These are phyloP conservation scores for Moesziomyces sp. DNA, from an alignment of 1,284 basidiomycete genomes.

Conservation along the genomic window DNA sequence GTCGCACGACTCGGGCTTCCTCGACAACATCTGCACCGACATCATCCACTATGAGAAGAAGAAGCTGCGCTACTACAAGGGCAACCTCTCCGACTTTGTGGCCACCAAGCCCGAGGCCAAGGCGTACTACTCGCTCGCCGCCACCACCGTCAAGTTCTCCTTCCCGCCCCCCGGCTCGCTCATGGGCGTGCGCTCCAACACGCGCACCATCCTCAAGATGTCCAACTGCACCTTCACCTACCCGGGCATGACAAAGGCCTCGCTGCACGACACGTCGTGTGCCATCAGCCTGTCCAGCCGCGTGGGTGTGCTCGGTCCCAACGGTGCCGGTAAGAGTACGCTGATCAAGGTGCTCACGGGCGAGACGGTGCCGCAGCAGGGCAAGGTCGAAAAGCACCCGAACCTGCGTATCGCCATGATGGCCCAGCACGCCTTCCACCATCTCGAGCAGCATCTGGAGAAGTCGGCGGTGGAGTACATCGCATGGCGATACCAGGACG, in stretches of 20 bases:
- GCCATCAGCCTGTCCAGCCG: slow-evolving; percentile 82
- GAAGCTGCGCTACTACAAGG: slow-evolving; percentile 94
- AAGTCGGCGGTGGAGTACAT: slow-evolving; percentile 67
- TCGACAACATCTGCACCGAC: slow-evolving; percentile 96
- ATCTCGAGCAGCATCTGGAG: slow-evolving; percentile 67
- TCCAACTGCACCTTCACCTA: slow-evolving; percentile 93
- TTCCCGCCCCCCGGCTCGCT: slow-evolving; percentile 96
- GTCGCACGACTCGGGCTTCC: slow-evolving; percentile 97
- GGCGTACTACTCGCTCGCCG: slow-evolving; percentile 96
- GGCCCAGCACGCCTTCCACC: slow-evolving; percentile 79
- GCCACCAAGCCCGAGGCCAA: slow-evolving; percentile 91
- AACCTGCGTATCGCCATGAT: slow-evolving; percentile 95
- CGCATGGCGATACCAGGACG: slow-evolving; percentile 99
- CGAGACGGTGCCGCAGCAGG: slow-evolving; percentile 91
- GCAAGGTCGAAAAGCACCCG: slow-evolving; percentile 94
- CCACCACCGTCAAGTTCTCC: slow-evolving; percentile 92
- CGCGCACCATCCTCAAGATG: slow-evolving; percentile 94
- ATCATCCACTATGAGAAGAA: slow-evolving; percentile 98
- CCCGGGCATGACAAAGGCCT: slow-evolving; percentile 84
- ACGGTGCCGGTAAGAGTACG: slow-evolving; percentile 75
- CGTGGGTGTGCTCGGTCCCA: slow-evolving; percentile 69
- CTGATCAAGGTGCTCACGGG: slow-evolving; percentile 96
- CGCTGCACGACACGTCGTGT: slow-evolving; percentile 87
- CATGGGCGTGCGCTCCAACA: slow-evolving; percentile 97
- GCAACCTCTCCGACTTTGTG: slow-evolving; percentile 93